phyloP scores from a whole-genome alignment of 169 alveolate species.

The Cryptosporidium viatorum region DNA sequence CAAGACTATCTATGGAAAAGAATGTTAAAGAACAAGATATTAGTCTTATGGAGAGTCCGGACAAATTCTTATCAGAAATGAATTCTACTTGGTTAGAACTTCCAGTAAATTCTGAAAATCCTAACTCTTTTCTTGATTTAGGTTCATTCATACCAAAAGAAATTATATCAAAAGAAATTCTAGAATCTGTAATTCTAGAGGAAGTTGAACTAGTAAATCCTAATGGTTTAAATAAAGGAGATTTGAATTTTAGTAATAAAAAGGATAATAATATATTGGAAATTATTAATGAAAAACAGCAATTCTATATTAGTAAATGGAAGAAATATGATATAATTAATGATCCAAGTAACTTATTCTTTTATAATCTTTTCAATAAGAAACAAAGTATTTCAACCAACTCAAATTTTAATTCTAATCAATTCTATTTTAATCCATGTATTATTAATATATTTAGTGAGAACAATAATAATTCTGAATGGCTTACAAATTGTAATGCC shows the following conservation, averaged over 20 bases:
- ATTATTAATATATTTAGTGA: conserved; percentile 19
- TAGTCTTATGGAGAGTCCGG: neutral
- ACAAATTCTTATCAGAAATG: neutral
- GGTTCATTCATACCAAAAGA: conserved; percentile 62
- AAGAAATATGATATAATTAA: conserved; percentile 23
- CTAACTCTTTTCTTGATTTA: conserved; percentile 29
- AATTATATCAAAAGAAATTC: conserved; percentile 61
- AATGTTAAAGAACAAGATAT: neutral
- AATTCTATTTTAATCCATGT: conserved; percentile 20
- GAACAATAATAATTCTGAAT: neutral
- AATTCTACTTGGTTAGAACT: conserved; percentile 51
- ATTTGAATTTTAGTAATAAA: neutral
- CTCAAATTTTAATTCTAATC: neutral
- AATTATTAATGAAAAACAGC: conserved; percentile 43
- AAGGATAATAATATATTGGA: neutral
- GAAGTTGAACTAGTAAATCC: conserved; percentile 44
- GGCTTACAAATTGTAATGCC: conserved; percentile 39
- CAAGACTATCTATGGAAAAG: neutral
- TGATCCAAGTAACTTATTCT: conserved; percentile 42
- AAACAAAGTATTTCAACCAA: neutral
- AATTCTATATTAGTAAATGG: conserved; percentile 21
- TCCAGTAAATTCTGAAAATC: conserved; percentile 58
- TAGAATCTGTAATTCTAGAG: conserved; percentile 40
- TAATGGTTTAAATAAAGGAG: neutral
- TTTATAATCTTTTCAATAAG: conserved; percentile 9